Conservation (phyloP, 257 asterid species). For the Capsicum pubescens region DNA sequence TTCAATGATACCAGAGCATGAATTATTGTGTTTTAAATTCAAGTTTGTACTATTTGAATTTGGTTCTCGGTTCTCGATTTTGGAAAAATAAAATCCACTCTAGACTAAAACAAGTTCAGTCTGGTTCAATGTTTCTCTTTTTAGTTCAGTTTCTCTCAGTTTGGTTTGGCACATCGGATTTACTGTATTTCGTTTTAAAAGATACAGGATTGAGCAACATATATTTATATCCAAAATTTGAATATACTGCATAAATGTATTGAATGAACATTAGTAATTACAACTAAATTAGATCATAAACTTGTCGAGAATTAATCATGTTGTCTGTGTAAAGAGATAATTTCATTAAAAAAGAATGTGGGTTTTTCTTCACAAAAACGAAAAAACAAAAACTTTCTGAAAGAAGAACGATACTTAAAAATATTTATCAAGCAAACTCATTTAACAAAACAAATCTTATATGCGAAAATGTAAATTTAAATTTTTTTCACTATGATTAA, state of each 20-base stretch:
- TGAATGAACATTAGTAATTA: neutral
- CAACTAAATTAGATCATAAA: neutral
- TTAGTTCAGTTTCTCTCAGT: neutral
- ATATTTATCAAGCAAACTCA: neutral
- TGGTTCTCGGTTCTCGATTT: neutral
- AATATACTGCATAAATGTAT: neutral
- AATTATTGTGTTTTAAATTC: neutral
- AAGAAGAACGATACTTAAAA: neutral
- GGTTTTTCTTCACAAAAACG: neutral
- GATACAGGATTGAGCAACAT: neutral
- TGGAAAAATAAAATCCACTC: neutral
- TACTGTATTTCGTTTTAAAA: neutral
- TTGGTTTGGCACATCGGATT: neutral
- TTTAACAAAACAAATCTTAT: neutral
- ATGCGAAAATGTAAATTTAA: neutral
- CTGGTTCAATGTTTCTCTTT: neutral
- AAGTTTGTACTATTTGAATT: neutral
- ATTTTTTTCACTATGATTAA: neutral
- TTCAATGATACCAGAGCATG: neutral
- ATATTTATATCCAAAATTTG: neutral
- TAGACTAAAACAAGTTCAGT: neutral
- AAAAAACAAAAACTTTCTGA: neutral
- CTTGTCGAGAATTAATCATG: neutral
- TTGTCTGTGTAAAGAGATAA: neutral
- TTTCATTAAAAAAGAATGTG: neutral